Evolutionary conservation across 805 yeast species (phyloP), one percentile per base, ranked within the genome.

Genomic region (Hemisphaericaspora nanyangensis): DNA sequence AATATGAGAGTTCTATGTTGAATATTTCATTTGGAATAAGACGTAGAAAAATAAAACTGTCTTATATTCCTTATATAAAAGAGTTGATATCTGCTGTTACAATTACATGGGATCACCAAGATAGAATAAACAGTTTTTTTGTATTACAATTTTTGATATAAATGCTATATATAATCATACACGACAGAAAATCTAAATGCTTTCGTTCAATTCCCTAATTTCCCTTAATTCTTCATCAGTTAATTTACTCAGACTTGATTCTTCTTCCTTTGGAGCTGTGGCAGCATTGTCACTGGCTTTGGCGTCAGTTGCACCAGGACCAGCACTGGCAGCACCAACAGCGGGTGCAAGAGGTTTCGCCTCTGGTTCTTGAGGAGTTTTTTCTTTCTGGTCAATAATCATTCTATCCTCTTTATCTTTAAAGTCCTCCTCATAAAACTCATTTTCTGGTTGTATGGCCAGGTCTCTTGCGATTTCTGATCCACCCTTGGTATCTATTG

Each of bases 401-500:
- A 16, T 31, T 34, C 48, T 52, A 29, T 67, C 71, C 10, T 61
- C 70, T 31, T 44, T 46, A 37, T 67, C 74, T 45, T 68, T 69
- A 46, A 75, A 80, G 31, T 78, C 82, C 42, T 72, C 77, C 39
- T 82, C 87, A 55, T 81, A 89, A 55, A 79, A 85, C 62, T 91
- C 98, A 52, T 80, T 82, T 35, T 75, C 84, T 2, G 82, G 81
- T 48, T 79, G 84, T 35, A 86, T 70, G 22, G 66, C 71, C 50
- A 77, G 80, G 58, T 91, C 98, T 42, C 93, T 74, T 12, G 91
- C 91, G 55, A 76, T 78, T 54, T 82, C 84, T 0, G 95, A 85
- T 2, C 98, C 98, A 29, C 97, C 97, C 57, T 85, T 78, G 15
- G 93, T 86, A 49, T 91, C 97, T 48, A 78, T 80, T 8, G 95